Evolutionary conservation across 495 filamentous ascomycete species (phyloP).

Genomic region (Extremus antarcticus): DNA sequence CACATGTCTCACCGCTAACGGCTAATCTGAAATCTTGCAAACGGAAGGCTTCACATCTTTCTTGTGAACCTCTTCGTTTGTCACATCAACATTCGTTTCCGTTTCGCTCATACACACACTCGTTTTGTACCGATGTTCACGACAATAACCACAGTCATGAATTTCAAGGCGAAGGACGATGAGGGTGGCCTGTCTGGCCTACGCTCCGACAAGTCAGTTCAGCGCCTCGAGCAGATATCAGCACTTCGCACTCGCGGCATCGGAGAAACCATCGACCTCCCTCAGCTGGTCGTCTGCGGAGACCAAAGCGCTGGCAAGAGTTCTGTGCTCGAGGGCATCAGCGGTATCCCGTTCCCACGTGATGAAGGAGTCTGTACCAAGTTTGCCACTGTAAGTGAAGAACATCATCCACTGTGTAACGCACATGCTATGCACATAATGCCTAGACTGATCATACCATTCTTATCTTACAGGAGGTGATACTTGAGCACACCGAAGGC

Average conservation of each 20-base stretch:
- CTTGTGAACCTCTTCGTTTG: too few species aligned
- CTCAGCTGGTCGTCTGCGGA: constrained; percentile 14
- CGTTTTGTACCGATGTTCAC: too few species aligned
- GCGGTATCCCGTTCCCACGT: constrained; percentile 34
- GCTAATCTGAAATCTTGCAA: too few species aligned
- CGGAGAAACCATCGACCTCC: constrained; percentile 8
- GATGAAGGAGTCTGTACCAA: constrained; percentile 36
- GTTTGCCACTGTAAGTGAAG: constrained; percentile 32
- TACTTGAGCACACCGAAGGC: constrained; percentile 5
- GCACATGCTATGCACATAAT: background rate
- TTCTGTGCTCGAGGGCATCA: constrained; percentile 31
- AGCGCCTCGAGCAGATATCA: constrained; percentile 2
- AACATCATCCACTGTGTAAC: background rate
- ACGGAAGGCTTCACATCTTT: too few species aligned
- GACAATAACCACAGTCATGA: too few species aligned
- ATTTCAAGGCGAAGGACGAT: background rate
- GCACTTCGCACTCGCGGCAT: constrained; percentile 1
- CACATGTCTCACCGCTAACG: too few species aligned
- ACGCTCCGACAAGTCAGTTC: background rate
- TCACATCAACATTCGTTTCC: too few species aligned
- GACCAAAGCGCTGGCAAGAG: constrained; percentile 18
- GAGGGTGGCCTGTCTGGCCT: background rate
- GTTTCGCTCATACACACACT: too few species aligned
- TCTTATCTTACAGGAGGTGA: constrained; percentile 1
- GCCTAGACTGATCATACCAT: too few species aligned